Base-by-base conservation (phyloP, 768 basidiomycete genomes). In the Mycena galopus region DNA sequence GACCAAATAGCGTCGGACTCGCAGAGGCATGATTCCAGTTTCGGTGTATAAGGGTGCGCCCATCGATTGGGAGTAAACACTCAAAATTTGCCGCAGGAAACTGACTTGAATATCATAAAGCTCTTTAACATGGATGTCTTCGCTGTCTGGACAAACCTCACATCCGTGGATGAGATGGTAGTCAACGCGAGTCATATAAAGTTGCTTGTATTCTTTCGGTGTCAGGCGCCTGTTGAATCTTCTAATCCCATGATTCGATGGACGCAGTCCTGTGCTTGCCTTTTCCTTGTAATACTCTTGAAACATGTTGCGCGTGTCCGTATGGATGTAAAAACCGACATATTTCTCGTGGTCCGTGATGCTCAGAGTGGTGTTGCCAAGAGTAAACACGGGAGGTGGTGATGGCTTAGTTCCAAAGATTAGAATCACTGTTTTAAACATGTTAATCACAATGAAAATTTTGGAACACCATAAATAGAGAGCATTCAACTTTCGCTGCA, bases 381-480 rank as follows among this genome's bases (percentile, higher is more conserved):
- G 33, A 16, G 14, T 19, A 17, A 37, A 58, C 25, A 35, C 8
- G 29, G 57, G 57, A 21, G 30, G 25, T 59, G 47, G 64, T 30
- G 21, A 60, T 29, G 29, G 58, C n/a, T 17, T 8, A 19, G 19
- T 71, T 60, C 14, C n/a, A n/a, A n/a, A 76, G 11, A 77, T 63
- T 69, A 78, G 65, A 19, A 61, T 53, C 10, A 50, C 29, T 8
- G 78, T 77, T 56, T 79, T 79, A 4, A 72, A 21, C 16, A 74
- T 68, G 67, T 75, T 82, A 33, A 81, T 76, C 9, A 67, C 30
- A 71, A 80, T 73, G 50, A 77, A 78, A 68, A 80, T 81, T 1
- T 29, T 44, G 19, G 57, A 35, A 63, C 79, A 79, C 79, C 80
- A 81, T 2, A 14, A 0, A 6, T 19, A 56, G 25, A 81, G 71